These are phyloP conservation scores for Hypocrella siamensis DNA, from an alignment of 2,329 filamentous ascomycete species.

Conservation along the genomic window DNA sequence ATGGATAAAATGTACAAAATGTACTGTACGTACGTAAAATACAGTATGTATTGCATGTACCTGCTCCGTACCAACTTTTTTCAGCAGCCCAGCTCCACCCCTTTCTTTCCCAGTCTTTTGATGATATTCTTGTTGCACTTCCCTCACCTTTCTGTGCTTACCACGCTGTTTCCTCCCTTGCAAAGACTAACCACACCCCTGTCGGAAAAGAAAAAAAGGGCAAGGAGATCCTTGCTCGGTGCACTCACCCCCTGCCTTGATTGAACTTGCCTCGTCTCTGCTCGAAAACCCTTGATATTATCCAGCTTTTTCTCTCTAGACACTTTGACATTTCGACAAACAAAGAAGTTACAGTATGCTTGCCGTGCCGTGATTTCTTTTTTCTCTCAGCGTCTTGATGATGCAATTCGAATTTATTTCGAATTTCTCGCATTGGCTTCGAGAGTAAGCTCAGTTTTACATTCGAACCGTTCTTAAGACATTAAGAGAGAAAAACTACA, in stretches of 20 bases:
- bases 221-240: slow-evolving; percentile 2
- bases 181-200: background rate
- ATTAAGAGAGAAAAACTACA: no score
- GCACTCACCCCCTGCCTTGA: background rate
- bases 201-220: slow-evolving; percentile 1
- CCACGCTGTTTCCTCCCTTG: background rate
- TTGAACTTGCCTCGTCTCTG: slow-evolving; percentile 1
- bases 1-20: no score
- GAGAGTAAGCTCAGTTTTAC: no score
- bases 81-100: no score
- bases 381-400: no score
- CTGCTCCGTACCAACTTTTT: no score
- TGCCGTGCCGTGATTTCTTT: background rate
- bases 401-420: no score
- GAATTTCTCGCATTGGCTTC: no score
- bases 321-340: background rate
- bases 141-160: background rate
- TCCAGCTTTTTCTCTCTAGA: slow-evolving; percentile 1
- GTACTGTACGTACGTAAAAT: no score
- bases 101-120: no score
- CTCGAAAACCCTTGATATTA: slow-evolving; percentile 2
- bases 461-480: no score
- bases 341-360: background rate
- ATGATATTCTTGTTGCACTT: background rate
- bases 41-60: no score